Evolutionary conservation across 2,329 filamentous ascomycete species (phyloP), one percentile per base, ranked within the genome.

Genomic region (Trichoderma asperellum): DNA sequence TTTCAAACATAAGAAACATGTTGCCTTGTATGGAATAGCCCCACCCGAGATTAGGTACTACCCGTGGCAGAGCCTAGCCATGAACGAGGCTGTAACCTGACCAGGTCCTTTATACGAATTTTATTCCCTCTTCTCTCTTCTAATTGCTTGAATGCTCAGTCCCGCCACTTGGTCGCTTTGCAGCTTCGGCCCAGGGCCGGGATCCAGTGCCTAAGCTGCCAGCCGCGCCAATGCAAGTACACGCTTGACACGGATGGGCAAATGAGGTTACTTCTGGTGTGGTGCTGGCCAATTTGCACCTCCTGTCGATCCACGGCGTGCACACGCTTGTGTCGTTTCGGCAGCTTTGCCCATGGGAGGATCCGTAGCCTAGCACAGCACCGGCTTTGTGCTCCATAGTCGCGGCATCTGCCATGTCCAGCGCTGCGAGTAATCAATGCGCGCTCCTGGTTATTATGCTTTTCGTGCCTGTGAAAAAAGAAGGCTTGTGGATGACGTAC

Each of bases 371-470:
- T 7, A 11, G 21, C 52, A 24, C 24, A 16, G 21, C 14, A 3
- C 21, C 21, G 43, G n/a, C 18, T 21, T 49, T 7, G n/a, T 24
- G 40, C 40, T n/a, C 40, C 40, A n/a, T 43, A 43, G 18, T 43
- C 40, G 18, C 40, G 40, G 40, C 40, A 55, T 18, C 24, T 24
- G 52, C 52, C 52, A 27, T 24, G 24, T 21, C 18, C 18, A 58
- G 63, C 29, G 53, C 53, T 66, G 53, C 40, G 52, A n/a, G 62
- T 65, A 57, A 65, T 65, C n/a, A 56, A 57, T 34, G 53, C 62
- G 24, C 4, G 52, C 52, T 52, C 24, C 18, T 14, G 62, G 14
- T 8, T 34, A 47, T 53, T 62, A 66, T 66, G 63, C 63, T 66
- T 66, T 66, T 59, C n/a, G 64, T 67, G 34, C 64, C 64, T 67